phyloP scores from a whole-genome alignment of 2,329 filamentous ascomycete genomes.

The Diplodia intermedia region DNA sequence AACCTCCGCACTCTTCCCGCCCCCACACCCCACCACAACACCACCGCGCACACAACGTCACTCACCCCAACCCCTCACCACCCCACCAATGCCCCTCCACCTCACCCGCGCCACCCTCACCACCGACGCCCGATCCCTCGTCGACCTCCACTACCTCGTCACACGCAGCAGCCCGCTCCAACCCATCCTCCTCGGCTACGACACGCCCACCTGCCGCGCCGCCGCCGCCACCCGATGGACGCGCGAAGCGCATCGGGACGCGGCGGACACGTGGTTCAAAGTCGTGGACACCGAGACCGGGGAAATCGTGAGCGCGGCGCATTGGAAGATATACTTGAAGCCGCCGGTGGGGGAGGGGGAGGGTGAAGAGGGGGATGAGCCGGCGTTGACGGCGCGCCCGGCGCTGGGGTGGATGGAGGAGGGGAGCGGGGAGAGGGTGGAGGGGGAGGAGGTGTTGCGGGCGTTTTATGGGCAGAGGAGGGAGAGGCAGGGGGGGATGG shows the following conservation, averaged over 20 bases:
- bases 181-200: constrained; percentile 31
- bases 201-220: constrained; percentile 19
- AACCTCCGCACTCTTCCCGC: too few relatives aligned
- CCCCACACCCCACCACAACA: too few relatives aligned
- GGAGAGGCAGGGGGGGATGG: constrained; percentile 26
- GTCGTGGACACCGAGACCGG: constrained; percentile 37
- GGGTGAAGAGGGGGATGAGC: too few relatives aligned
- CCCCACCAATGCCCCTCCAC: constrained; percentile 2
- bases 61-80: neutral
- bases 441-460: constrained; percentile 10
- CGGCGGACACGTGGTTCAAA: constrained; percentile 42
- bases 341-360: too few relatives aligned
- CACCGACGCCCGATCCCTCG: constrained; percentile 34
- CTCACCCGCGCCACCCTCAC: constrained; percentile 22
- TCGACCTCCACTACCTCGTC: constrained; percentile 32
- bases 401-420: constrained; percentile 4
- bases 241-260: constrained; percentile 35
- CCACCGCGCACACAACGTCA: neutral
- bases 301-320: too few relatives aligned
- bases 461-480: neutral
- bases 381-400: too few relatives aligned
- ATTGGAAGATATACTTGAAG: too few relatives aligned
- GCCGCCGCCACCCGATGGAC: constrained; percentile 29
- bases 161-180: constrained; percentile 27
- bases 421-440: constrained; percentile 14